Percentiles rank a stretch among this genome's conserved stretches.
phyloP scores from a whole-genome alignment of 139 green algal species.

The Chlamydomonas schloesseri region DNA sequence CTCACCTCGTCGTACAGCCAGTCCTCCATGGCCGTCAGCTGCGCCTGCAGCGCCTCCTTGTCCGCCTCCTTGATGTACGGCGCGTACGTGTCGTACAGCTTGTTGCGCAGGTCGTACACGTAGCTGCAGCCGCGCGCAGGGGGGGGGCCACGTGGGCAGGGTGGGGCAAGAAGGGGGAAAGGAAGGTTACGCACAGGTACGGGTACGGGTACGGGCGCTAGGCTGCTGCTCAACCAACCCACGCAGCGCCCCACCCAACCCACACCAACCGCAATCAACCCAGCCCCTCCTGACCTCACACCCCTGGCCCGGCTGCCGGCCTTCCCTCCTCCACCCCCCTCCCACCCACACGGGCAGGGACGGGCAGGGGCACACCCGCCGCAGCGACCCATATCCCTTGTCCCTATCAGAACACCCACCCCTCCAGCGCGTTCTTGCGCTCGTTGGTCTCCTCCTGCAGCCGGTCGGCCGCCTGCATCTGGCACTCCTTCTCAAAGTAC shows the following conservation, averaged over 20 bases:
- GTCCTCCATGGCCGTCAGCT: slow-evolving; percentile 90
- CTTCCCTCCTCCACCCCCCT: no score
- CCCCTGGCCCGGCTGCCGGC: no score
- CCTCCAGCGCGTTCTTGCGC: slow-evolving; percentile 96
- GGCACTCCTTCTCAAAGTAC: slow-evolving; percentile 66
- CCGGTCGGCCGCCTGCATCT: slow-evolving; percentile 78
- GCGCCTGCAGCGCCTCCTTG: slow-evolving; percentile 65
- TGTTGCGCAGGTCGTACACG: slow-evolving; percentile 91
- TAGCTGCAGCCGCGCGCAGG: slow-evolving; percentile 66
- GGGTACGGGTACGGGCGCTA: no score
- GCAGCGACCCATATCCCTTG: no score
- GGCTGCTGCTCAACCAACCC: no score
- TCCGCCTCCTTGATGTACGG: slow-evolving; percentile 80
- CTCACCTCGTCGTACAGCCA: slow-evolving; percentile 97
- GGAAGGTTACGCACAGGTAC: not conserved
- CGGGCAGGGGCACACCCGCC: no score
- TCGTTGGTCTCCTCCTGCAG: slow-evolving; percentile 97
- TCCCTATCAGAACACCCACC: not conserved
- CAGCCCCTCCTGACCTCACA: no score
- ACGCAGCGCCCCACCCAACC: no score
- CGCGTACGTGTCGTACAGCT: slow-evolving; percentile 74
- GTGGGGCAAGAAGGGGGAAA: no score
- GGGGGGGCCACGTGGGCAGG: no score
- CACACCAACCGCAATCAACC: no score
- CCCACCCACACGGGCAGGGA: no score